phyloP scores from a whole-genome alignment of 2,329 filamentous ascomycete genomes.

The Stagonosporopsis cucurbitacearum region DNA sequence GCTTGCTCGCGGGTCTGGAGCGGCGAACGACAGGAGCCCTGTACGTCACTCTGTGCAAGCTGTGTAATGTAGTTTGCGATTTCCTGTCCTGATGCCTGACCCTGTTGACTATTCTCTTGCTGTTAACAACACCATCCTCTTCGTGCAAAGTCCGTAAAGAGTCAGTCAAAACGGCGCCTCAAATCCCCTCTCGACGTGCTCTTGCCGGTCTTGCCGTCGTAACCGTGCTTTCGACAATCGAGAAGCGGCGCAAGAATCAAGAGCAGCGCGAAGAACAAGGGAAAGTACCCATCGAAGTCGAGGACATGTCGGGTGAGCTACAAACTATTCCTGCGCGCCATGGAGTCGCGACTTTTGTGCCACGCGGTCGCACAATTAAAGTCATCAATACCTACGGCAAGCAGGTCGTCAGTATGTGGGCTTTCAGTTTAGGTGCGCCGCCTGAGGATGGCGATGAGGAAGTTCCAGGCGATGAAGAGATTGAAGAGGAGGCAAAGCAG shows the following conservation, averaged over 20 bases:
- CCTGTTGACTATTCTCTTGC: neutral
- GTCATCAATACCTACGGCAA: constrained; percentile 59
- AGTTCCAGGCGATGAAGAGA: constrained; percentile 32
- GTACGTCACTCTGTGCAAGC: constrained; percentile 14
- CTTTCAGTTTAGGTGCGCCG: constrained; percentile 55
- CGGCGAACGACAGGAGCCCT: constrained; percentile 13
- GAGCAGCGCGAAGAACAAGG: constrained; percentile 17
- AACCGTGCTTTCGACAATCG: constrained; percentile 42
- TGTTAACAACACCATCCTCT: neutral
- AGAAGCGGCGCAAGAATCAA: constrained; percentile 41
- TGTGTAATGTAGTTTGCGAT: constrained; percentile 9
- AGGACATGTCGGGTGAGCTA: constrained; percentile 50
- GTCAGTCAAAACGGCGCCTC: constrained; percentile 38
- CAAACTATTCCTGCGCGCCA: constrained; percentile 58
- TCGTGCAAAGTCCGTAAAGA: neutral
- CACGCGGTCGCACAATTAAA: constrained; percentile 56
- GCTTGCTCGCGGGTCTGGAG: constrained; percentile 9
- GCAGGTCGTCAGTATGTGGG: constrained; percentile 59
- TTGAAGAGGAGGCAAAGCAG: constrained; percentile 32
- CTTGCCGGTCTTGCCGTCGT: constrained; percentile 46
- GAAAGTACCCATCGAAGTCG: constrained; percentile 16
- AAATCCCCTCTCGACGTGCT: constrained; percentile 41
- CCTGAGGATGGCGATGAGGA: constrained; percentile 47
- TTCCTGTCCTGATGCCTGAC: constrained; percentile 6
- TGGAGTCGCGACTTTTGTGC: constrained; percentile 59